phyloP scores from a whole-genome alignment of 208 protist genomes.

The Wallacemonas collosoma region DNA sequence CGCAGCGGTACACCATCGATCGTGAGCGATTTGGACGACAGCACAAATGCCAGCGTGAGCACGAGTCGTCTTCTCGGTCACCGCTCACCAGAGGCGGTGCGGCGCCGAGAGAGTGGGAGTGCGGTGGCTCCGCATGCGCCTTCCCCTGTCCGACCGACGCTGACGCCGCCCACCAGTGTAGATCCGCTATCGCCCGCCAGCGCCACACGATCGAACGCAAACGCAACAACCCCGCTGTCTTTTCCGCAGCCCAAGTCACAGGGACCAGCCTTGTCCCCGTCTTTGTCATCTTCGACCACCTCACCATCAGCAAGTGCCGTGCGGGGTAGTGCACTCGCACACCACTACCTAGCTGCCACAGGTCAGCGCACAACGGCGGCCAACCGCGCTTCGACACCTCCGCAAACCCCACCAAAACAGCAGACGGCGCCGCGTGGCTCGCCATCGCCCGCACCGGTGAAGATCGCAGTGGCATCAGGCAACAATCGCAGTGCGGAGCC shows the following conservation, averaged over 20 bases:
- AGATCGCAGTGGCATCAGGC: background rate
- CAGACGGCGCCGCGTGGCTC: background rate
- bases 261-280: background rate
- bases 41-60: background rate
- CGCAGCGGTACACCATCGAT: constrained; percentile 4
- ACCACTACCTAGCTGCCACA: background rate
- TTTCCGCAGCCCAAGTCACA: too few relatives aligned
- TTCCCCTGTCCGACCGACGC: background rate
- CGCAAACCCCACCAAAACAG: background rate
- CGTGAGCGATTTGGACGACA: background rate
- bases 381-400: background rate
- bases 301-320: background rate
- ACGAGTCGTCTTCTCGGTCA: background rate
- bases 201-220: background rate
- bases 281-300: background rate
- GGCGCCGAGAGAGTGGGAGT: background rate
- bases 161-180: background rate
- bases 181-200: background rate
- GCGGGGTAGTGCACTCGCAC: background rate
- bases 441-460: background rate
- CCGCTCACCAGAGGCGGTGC: background rate
- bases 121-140: background rate
- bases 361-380: background rate
- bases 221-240: too few relatives aligned
- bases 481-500: background rate